phyloP scores from a whole-genome alignment of 441 rosid genomes.

The Pelargonium citronellum region DNA sequence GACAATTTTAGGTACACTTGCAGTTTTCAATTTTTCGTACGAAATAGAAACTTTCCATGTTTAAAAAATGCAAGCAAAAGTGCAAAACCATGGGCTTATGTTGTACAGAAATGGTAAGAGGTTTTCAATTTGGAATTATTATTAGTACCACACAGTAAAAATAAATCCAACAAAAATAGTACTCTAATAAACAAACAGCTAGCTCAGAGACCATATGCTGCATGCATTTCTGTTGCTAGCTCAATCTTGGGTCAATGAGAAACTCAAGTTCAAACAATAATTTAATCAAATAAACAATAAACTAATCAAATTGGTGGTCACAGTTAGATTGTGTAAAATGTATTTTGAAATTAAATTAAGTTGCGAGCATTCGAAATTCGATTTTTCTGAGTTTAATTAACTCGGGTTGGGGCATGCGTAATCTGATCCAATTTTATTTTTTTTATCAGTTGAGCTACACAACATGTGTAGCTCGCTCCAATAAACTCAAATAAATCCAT shows the following conservation, averaged over 20 bases:
- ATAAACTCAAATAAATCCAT: too few species aligned
- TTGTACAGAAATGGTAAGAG: not conserved
- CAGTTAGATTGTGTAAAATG: too few species aligned
- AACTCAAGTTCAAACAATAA: not conserved
- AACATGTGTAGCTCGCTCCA: too few species aligned
- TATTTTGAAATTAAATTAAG: too few species aligned
- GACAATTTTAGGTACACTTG: constrained; percentile 9
- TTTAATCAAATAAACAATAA: not conserved
- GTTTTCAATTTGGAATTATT: not conserved
- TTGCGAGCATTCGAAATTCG: too few species aligned
- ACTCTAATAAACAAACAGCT: not conserved
- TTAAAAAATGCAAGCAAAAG: not conserved
- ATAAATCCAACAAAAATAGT: not conserved
- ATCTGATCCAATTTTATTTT: too few species aligned
- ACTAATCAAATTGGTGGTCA: not conserved
- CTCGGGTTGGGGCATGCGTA: not conserved
- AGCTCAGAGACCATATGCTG: not conserved
- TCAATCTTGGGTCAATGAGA: not conserved
- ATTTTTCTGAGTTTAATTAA: too few species aligned
- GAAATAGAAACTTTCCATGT: not conserved
- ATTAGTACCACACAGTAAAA: not conserved
- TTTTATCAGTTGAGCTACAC: too few species aligned
- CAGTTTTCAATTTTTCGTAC: not conserved
- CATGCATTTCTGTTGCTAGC: not conserved
- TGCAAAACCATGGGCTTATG: constrained; percentile 6